Conservation (phyloP, 139 green algal genomes). For the Haematococcus lacustris region DNA sequence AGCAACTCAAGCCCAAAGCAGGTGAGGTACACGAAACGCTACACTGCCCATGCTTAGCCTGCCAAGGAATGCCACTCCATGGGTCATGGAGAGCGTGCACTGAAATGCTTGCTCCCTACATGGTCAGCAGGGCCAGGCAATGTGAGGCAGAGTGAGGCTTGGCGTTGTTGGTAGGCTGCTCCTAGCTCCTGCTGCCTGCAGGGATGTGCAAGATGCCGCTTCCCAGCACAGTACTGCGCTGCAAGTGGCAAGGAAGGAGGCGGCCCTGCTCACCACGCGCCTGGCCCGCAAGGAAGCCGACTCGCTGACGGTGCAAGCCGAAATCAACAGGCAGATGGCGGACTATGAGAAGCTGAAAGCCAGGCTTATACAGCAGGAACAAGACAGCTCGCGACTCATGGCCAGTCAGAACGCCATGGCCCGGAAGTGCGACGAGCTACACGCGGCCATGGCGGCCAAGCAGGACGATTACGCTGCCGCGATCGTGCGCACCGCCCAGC, state of each 20-base stretch:
- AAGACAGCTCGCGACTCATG: slow-evolving; percentile 18
- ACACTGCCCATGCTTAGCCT: no score
- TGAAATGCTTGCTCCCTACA: neutral
- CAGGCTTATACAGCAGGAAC: slow-evolving; percentile 15
- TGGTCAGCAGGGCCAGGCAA: neutral
- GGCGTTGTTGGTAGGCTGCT: no score
- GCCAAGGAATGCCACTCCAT: no score
- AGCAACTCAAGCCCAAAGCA: no score
- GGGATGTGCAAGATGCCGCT: neutral
- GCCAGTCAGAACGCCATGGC: slow-evolving; percentile 26
- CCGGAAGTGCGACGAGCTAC: slow-evolving; percentile 14
- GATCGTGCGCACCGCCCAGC: slow-evolving; percentile 8
- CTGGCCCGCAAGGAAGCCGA: slow-evolving; percentile 27
- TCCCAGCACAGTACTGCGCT: no score
- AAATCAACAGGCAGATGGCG: slow-evolving; percentile 21
- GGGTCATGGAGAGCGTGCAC: neutral
- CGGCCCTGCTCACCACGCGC: slow-evolving; percentile 10
- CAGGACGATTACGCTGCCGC: slow-evolving; percentile 20
- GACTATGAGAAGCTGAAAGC: slow-evolving; percentile 29
- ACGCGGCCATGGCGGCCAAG: slow-evolving; percentile 12
- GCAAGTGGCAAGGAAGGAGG: no score
- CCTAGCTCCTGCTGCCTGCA: neutral
- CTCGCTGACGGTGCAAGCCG: slow-evolving; percentile 17
- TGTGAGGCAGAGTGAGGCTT: no score
- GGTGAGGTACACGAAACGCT: no score